Evolutionary conservation across 148 eudicot species (phyloP).

Genomic region (Fallopia convolvulus): DNA sequence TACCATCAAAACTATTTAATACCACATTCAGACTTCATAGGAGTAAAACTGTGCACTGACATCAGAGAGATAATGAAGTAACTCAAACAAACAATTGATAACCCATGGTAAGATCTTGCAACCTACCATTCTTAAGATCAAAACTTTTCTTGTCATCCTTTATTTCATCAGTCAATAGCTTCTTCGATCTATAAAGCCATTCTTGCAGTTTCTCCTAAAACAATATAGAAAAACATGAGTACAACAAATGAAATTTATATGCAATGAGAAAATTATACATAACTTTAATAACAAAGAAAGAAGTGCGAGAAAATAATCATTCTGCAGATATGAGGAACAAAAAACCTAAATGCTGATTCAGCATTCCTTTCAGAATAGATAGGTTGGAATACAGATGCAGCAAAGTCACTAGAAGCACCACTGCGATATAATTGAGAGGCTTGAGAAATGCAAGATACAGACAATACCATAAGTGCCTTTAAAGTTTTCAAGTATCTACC

Average conservation of each 20-base stretch:
- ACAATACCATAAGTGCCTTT: not conserved
- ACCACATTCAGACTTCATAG: not conserved
- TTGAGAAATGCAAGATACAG: not conserved
- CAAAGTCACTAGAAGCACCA: not conserved
- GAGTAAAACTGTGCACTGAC: not conserved
- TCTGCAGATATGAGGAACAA: not conserved
- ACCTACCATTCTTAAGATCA: constrained; percentile 51
- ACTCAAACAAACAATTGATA: not conserved
- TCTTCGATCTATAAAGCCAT: constrained; percentile 55
- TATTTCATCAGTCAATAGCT: constrained; percentile 53
- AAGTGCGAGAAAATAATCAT: not conserved
- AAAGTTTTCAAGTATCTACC: constrained; percentile 32
- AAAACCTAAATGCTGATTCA: not conserved
- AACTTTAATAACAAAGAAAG: not conserved
- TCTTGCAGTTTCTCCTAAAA: constrained; percentile 86
- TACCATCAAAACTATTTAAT: not conserved
- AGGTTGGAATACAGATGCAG: not conserved
- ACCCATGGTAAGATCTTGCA: not conserved
- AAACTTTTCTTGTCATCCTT: constrained; percentile 35
- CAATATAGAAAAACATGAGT: not conserved
- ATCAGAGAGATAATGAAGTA: not conserved
- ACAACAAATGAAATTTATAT: not conserved
- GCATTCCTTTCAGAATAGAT: not conserved
- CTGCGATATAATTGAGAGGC: not conserved
- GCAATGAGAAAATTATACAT: not conserved